phyloP scores from a whole-genome alignment of 148 eudicot genomes.

The Rhododendron kiyosumense region DNA sequence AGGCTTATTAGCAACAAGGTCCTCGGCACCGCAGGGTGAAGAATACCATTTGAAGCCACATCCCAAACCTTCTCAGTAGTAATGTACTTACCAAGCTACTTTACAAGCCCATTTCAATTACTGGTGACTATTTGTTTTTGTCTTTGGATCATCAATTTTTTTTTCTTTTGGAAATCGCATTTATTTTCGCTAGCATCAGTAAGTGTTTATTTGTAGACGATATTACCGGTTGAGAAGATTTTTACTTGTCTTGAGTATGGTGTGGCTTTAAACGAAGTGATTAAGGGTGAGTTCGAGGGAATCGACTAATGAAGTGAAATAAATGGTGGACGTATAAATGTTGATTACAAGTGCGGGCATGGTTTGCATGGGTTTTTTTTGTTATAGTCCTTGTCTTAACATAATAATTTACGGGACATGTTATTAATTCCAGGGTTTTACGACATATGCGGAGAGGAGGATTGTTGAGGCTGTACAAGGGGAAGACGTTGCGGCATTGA shows the following conservation, averaged over 20 bases:
- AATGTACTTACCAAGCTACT: too few species aligned
- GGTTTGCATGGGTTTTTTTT: not conserved
- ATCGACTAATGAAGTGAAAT: not conserved
- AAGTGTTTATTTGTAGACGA: not conserved
- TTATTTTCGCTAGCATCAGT: not conserved
- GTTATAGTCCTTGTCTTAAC: not conserved
- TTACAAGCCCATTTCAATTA: not conserved
- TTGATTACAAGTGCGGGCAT: not conserved
- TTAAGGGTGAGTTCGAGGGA: not conserved
- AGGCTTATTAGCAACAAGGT: too few species aligned
- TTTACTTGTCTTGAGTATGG: not conserved
- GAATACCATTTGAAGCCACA: too few species aligned
- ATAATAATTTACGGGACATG: not conserved
- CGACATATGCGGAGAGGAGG: conserved; percentile 95
- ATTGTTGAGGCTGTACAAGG: conserved; percentile 99
- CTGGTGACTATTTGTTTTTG: not conserved
- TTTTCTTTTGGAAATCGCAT: not conserved
- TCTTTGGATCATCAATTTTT: not conserved
- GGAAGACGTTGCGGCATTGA: conserved; percentile 72
- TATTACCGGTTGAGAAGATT: not conserved
- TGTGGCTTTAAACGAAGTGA: not conserved
- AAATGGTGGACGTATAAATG: not conserved
- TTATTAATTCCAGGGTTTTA: conserved; percentile 62
- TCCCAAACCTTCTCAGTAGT: too few species aligned
- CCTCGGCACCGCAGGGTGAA: too few species aligned